Evolutionary conservation across 805 yeast genomes (phyloP).

Genomic region (Schizosaccharomyces lindneri): DNA sequence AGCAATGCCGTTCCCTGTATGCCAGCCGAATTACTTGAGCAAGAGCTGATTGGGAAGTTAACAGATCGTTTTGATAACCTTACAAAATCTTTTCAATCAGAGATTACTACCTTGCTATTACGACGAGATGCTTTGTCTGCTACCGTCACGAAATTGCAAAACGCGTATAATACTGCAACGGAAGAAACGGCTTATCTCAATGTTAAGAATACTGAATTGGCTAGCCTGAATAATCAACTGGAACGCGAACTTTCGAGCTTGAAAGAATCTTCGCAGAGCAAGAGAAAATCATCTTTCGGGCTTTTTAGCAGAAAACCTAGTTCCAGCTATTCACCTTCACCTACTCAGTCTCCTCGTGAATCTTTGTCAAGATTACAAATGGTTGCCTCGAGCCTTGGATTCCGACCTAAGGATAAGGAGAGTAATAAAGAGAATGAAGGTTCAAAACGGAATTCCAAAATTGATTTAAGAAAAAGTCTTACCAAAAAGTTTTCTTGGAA

Average conservation of each 20-base stretch:
- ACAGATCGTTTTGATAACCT: not conserved
- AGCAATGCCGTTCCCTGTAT: not conserved
- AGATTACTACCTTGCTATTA: not conserved
- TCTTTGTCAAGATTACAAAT: not conserved
- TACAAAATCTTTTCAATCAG: not conserved
- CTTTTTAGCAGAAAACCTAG: not conserved
- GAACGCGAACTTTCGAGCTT: constrained; percentile 11
- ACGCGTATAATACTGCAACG: constrained; percentile 5
- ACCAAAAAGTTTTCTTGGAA: not conserved
- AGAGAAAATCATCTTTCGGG: not conserved
- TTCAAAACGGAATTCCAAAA: not conserved
- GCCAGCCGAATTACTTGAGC: not conserved
- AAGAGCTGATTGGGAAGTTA: not conserved
- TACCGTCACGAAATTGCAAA: not conserved
- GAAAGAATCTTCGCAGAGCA: not conserved
- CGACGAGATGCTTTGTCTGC: not conserved
- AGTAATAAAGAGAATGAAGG: not conserved
- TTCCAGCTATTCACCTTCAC: not conserved
- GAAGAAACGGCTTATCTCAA: constrained; percentile 14
- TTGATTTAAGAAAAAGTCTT: not conserved
- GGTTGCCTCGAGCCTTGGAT: constrained; percentile 1
- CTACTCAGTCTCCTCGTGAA: not conserved
- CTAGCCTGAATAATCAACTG: constrained; percentile 17
- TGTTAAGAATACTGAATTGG: constrained; percentile 15
- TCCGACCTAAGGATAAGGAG: not conserved